Percentiles rank a stretch among this genome's conserved stretches.
Evolutionary conservation across 495 filamentous ascomycete species (phyloP).

Genomic region (Penicillium diatomitis): DNA sequence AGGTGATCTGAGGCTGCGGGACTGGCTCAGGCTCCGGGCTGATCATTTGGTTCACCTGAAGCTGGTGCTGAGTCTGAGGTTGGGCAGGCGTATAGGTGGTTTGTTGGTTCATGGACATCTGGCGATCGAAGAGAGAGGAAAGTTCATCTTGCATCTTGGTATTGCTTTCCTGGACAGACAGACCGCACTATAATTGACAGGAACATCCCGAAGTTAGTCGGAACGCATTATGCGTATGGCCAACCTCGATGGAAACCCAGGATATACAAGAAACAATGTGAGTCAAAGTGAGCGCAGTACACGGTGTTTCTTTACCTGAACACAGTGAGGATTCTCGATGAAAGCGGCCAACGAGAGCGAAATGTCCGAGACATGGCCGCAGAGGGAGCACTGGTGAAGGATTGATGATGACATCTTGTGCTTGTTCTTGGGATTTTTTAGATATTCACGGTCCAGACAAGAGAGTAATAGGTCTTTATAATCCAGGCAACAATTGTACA

Average conservation of each 20-base stretch:
- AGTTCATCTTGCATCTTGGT: slow-evolving; percentile 57
- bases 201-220: background rate
- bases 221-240: too few relatives aligned
- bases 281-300: too few relatives aligned
- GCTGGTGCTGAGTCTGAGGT: slow-evolving; percentile 2
- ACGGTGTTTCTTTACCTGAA: slow-evolving; percentile 19
- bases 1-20: slow-evolving; percentile 34
- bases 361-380: slow-evolving; percentile 27
- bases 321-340: slow-evolving; percentile 27
- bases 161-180: slow-evolving; percentile 32
- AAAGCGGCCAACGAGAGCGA: slow-evolving; percentile 23
- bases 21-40: slow-evolving; percentile 4
- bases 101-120: slow-evolving; percentile 37
- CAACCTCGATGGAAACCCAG: too few relatives aligned
- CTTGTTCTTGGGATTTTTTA: background rate
- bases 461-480: too few relatives aligned
- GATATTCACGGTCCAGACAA: too few relatives aligned
- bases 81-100: slow-evolving; percentile 7
- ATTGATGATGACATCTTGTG: slow-evolving; percentile 26
- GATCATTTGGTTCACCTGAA: background rate
- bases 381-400: slow-evolving; percentile 30
- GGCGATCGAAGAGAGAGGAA: slow-evolving; percentile 53
- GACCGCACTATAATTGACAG: slow-evolving; percentile 22
- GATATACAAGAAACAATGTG: too few relatives aligned
- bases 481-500: too few relatives aligned